Base-by-base conservation (phyloP, 148 eudicot genomes). In the Suaeda aralocaspica region DNA sequence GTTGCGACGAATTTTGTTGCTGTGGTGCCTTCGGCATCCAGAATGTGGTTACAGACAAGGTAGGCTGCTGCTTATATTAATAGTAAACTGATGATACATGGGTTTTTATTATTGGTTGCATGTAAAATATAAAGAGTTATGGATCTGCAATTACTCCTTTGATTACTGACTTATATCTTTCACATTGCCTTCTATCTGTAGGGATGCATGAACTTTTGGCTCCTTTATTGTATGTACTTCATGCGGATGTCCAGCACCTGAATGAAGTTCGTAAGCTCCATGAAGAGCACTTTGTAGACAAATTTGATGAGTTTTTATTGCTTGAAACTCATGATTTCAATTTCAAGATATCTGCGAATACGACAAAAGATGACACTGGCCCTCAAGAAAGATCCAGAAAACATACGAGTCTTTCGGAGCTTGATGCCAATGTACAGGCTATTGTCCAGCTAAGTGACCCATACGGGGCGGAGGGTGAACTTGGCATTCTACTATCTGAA, bases 181-280 rank as follows among this genome's bases (percentile, higher is more conserved):
- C 31, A 25, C 12, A 3, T 64, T 45, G 51, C 49, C 14, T 57
- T 73, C 66, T 60, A 53, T 72, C 46, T 76, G 58, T 81, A 94
- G 99, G 99, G 68, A 94, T 94, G 99, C 99, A 94, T 72, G 99
- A 94, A 79, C 96, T 94, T 55, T 78, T 94, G 81, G 97, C 99
- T 68, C 99, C 99, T 36, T 73, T 91, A 55, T 71, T 89, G 45
- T 91, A 89, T 68, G 97, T 89, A 60, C 91, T 94, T 67, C 97
- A 91, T 75, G 85, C 86, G 74, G 99, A 94, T 73, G 77, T 87
- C 67, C 86, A 87, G 65, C 91, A 77, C 62, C 90, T 91, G 57
- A 78, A 80, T 70, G 86, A 86, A 79, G 93, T 89, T 72, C 87
- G 91, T 46, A 83, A 77, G 64, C 77, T 75, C 41, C 45, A 94